Evolutionary conservation across 805 yeast genomes (phyloP), one percentile per base, ranked within the genome.

Genomic region (Candida incommunis): DNA sequence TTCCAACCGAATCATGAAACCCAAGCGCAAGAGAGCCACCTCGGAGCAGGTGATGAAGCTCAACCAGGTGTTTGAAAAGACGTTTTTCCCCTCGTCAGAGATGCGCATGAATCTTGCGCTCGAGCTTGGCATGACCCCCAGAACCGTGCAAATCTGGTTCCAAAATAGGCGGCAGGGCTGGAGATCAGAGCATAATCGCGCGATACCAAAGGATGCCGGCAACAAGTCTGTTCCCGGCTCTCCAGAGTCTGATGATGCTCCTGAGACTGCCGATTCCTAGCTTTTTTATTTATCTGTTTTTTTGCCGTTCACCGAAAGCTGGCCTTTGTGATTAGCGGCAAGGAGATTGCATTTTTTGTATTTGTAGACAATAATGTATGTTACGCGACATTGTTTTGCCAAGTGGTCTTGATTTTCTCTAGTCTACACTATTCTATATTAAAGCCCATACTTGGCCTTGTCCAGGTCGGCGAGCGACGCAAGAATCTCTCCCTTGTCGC

Each of bases 121-220:
- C 4, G 75, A 75, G 53, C 81, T 94, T 1, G 82, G 81, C 3
- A 80, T 88, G 77, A 76, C 85, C 23, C 90, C 81, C 54, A 74
- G 90, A 52, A 86, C 87, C 15, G 94, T 88, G 3, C 71, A 95
- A 45, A 86, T 88, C 43, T 88, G 96, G 96, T 88, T 88, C 59
- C 96, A 88, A 61, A 88, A 88, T 58, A 68, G 95, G 50, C 67
- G 96, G 15, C 66, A 62, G 48, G 62, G 61, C 20, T 58, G 60
- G 56, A 43, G 56, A 27, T 44, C 55, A 13, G 57, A 54, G 43
- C 52, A 54, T 41, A 51, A 50, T 34, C 41, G 48, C 20, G 40
- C 52, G 3, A 40, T 51, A 3, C 55, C 55, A 18, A 43, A 52
- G 22, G 54, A 52, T 21, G 20, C n/a, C n/a, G n/a, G n/a, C n/a